phyloP scores from a whole-genome alignment of 116 monocot species.

The Phalaenopsis hybrid region DNA sequence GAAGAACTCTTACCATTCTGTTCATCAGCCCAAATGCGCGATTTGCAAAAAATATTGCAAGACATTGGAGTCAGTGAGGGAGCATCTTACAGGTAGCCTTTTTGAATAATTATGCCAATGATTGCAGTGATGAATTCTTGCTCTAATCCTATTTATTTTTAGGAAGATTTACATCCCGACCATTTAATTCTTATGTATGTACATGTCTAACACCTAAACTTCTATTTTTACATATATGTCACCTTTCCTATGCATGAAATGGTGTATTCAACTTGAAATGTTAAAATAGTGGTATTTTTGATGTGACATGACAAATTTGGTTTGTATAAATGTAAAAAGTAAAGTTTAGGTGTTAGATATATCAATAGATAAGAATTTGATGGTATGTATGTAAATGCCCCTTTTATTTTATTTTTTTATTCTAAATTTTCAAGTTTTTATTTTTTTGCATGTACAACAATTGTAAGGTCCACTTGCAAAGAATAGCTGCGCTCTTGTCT shows the following conservation, averaged over 20 bases:
- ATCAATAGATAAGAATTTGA: too few species aligned
- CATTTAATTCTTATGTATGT: too few species aligned
- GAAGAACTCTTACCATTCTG: slow-evolving; percentile 44
- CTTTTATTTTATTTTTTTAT: not conserved
- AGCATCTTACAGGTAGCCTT: slow-evolving; percentile 43
- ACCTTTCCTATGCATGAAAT: too few species aligned
- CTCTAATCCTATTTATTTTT: slow-evolving; percentile 1
- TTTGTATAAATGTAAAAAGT: too few species aligned
- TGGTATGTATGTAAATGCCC: not conserved
- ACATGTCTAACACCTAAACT: too few species aligned
- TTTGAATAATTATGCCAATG: not conserved
- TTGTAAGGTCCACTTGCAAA: slow-evolving; percentile 45
- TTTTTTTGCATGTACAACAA: not conserved
- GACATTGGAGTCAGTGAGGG: slow-evolving; percentile 53
- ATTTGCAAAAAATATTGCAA: slow-evolving; percentile 63
- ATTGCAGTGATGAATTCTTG: not conserved
- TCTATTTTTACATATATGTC: too few species aligned
- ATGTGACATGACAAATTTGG: too few species aligned
- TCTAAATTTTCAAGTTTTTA: too few species aligned
- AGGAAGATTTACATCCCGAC: too few species aligned
- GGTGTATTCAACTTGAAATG: too few species aligned
- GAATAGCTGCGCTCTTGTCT: slow-evolving; percentile 25
- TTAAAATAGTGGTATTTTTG: too few species aligned
- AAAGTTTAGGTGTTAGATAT: too few species aligned
- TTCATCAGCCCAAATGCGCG: slow-evolving; percentile 55